phyloP scores from a whole-genome alignment of 179 eudicot genomes.

The Heliamphora pulchella region DNA sequence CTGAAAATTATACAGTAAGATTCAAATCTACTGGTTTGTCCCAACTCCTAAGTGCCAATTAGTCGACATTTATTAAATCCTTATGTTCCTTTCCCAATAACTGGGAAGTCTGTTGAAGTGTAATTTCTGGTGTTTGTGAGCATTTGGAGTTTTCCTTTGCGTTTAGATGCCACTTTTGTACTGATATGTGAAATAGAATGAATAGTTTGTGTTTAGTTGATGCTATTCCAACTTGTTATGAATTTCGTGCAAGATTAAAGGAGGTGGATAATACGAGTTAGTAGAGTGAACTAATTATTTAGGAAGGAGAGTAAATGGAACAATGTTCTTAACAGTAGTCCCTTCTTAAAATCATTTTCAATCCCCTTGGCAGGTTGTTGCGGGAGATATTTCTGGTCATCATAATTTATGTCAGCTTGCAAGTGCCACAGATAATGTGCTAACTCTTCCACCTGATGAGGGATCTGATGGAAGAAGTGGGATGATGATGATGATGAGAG shows the following conservation, averaged over 20 bases:
- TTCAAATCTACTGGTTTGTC: neutral
- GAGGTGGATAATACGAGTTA: neutral
- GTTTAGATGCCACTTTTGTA: neutral
- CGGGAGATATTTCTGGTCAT: conserved; percentile 35
- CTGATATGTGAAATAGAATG: neutral
- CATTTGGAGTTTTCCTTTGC: neutral
- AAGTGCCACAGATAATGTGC: conserved; percentile 27
- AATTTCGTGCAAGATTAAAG: neutral
- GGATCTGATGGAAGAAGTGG: conserved; percentile 33
- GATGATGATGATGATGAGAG: conserved; percentile 73
- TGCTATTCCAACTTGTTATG: neutral
- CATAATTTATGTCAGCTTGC: conserved; percentile 50
- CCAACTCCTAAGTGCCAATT: neutral
- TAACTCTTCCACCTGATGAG: conserved; percentile 52
- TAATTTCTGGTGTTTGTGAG: neutral
- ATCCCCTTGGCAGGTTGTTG: conserved; percentile 42
- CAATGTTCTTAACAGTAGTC: neutral
- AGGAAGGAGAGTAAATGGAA: conserved; percentile 6
- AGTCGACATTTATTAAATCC: neutral
- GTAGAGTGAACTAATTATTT: neutral
- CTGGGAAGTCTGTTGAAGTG: neutral
- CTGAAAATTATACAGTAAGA: neutral
- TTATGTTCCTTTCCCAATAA: neutral
- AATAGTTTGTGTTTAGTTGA: neutral
- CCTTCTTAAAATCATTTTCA: neutral